Evolutionary conservation across 192 early-diverging fungal species (phyloP), one percentile per base, ranked within the genome.

Genomic region (Obelidium mucronatum): DNA sequence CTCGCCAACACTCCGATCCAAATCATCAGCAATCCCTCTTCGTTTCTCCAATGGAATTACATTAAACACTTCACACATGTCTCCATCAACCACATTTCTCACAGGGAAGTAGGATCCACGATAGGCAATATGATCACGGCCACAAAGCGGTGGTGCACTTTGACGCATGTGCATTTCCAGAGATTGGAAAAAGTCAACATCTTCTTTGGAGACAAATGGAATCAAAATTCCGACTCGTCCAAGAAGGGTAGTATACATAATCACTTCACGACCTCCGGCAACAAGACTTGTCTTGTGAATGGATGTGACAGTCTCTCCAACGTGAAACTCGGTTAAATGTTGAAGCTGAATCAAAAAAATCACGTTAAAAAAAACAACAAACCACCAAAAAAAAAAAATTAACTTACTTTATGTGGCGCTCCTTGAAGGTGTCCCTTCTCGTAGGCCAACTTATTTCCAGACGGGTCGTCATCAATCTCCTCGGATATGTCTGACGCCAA

Each of bases 11-110:
- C 91, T 90, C 56, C 94, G 84, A 80, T 97, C 98, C 68, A 98
- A 81, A 54, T 93, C 92, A 54, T 96, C 95, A 5, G 96, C 93
- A 77, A 99, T 91, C 31, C 79, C 79, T 56, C 89, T 73, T 80
- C 91, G 90, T 82, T 90, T 92, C 67, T 92, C 93, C 28, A 84
- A 81, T 0, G 94, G 83, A 40, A 97, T 80, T 52, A 87, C 64
- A 79, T 90, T 92, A 75, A 83, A 99, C 76, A 87, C 83, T 83
- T 98, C 98, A 81, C 95, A 97, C 48, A 99, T 79, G 84, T 98
- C 95, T 34, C 98, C 98, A 80, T 99, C 98, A 35, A 90, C 74
- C 34, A 84, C 83, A 63, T 79, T 80, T 31, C 76, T 69, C 11
- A 96, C 95, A 1, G 98, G 97, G 22, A 85, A 77, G 79, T 94